Evolutionary conservation across 768 basidiomycete species (phyloP), one percentile per base, ranked within the genome.

Genomic region (Pulveroboletus sp.): DNA sequence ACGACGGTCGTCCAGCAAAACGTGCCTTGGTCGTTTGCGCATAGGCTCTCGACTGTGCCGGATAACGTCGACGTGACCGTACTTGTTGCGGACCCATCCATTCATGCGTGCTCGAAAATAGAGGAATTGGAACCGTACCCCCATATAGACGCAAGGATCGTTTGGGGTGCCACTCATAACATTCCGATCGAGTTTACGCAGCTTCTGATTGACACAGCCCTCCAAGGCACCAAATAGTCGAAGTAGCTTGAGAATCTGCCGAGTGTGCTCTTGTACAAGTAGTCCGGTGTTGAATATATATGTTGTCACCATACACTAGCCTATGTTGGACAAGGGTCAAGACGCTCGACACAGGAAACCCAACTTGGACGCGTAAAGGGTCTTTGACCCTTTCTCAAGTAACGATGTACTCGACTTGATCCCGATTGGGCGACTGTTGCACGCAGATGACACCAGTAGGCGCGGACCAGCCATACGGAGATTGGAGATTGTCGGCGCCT

Each of bases 11-110:
- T 33, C 3, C n/a, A 65, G 62, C 52, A 64, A 57, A 63, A 62
- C 41, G 2, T 15, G 0, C 55, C 60, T 8, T 62, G 63, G 63
- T 57, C 60, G n/a, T 62, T 59, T 36, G 27, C 44, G 6, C 52
- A 54, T 44, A 41, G 32, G 2, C 31, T 61, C 0, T 39, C 8
- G 27, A 12, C 21, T 8, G 27, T 8, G 1, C 60, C 56, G 14
- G 42, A 50, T 12, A 53, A 56, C 12, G 47, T 58, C 32, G 43
- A 33, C 6, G 37, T 62, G 24, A 46, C 33, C 0, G 46, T 57
- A 3, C 54, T 62, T 2, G 50, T 27, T 14, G 61, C 54, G 1
- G 57, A 62, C 26, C 57, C 60, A 1, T 38, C 39, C 18, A 56
- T 44, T 5, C 51, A 9, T 46, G 30, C 6, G 41, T 21, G 21